Conservation (phyloP, 2,329 filamentous ascomycete species). For the Davidsoniella eucalypti region DNA sequence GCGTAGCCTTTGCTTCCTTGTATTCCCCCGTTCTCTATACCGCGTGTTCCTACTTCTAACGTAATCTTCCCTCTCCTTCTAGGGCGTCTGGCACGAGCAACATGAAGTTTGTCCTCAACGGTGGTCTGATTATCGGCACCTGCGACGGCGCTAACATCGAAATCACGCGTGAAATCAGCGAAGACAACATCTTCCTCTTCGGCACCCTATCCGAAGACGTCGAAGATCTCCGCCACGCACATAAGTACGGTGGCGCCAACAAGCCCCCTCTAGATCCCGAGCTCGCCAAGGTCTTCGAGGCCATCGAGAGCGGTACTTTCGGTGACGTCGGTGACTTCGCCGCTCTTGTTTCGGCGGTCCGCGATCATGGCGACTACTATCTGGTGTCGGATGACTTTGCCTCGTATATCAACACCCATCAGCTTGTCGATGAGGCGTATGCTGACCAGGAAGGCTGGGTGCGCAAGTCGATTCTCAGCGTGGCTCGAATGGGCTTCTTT, state of each 20-base stretch:
- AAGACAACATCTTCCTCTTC: constrained; percentile 97
- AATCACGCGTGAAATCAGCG: constrained; percentile 91
- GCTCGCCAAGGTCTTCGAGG: constrained; percentile 65
- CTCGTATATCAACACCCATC: constrained; percentile 82
- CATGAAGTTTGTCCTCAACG: constrained; percentile 99
- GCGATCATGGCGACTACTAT: constrained; percentile 93
- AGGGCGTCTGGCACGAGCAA: constrained; percentile 74
- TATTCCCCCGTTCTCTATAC: neutral
- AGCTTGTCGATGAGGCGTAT: constrained; percentile 82
- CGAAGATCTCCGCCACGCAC: constrained; percentile 80
- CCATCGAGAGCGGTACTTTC: constrained; percentile 66
- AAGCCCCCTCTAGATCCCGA: constrained; percentile 45
- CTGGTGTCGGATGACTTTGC: constrained; percentile 95
- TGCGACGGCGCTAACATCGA: constrained; percentile 97
- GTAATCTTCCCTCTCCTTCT: constrained; percentile 12
- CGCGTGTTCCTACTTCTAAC: neutral
- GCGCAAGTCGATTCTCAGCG: constrained; percentile 73
- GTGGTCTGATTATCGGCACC: constrained; percentile 91
- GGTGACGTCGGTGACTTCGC: constrained; percentile 63
- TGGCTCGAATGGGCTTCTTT: constrained; percentile 95
- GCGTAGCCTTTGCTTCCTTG: constrained; percentile 3
- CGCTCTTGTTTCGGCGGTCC: constrained; percentile 70
- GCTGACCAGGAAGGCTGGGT: constrained; percentile 86
- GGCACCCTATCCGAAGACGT: constrained; percentile 92
- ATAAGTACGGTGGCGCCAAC: constrained; percentile 62